Percentiles rank a stretch among this genome's conserved stretches.
phyloP scores from a whole-genome alignment of 1,139 yeast species.

The Pneumocystis sp. region DNA sequence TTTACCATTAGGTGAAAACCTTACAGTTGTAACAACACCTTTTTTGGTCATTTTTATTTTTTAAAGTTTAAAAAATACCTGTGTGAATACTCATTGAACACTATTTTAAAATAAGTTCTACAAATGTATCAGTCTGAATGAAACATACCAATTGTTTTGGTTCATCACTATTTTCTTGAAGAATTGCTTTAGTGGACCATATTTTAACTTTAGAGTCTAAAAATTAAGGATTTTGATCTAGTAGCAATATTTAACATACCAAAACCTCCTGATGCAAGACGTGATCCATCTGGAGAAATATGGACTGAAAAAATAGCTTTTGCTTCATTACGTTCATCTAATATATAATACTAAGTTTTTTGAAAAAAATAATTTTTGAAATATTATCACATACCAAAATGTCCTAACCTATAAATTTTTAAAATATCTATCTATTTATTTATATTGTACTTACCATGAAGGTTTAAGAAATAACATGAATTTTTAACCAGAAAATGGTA shows the following conservation, averaged over 20 bases:
- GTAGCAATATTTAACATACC: constrained; percentile 16
- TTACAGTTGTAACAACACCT: constrained; percentile 87
- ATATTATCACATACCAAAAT: neutral
- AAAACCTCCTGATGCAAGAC: constrained; percentile 87
- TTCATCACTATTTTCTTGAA: constrained; percentile 17
- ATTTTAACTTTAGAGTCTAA: constrained; percentile 76
- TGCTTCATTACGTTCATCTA: neutral
- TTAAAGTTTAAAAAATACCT: constrained; percentile 9
- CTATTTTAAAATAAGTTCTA: neutral
- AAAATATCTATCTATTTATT: neutral
- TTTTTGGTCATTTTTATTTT: neutral
- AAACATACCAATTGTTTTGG: constrained; percentile 34
- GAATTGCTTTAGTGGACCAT: constrained; percentile 61
- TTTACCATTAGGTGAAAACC: constrained; percentile 82
- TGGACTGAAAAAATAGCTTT: constrained; percentile 55
- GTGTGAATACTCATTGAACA: constrained; percentile 74
- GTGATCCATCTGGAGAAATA: constrained; percentile 63
- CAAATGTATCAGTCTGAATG: neutral
- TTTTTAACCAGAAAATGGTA: neutral
- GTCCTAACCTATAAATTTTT: neutral
- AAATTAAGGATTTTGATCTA: neutral
- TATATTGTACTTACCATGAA: neutral
- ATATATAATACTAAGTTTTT: neutral
- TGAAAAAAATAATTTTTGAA: neutral
- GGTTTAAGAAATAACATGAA: neutral